Conservation (phyloP, 1,284 basidiomycete genomes). For the Meripilus lineatus region DNA sequence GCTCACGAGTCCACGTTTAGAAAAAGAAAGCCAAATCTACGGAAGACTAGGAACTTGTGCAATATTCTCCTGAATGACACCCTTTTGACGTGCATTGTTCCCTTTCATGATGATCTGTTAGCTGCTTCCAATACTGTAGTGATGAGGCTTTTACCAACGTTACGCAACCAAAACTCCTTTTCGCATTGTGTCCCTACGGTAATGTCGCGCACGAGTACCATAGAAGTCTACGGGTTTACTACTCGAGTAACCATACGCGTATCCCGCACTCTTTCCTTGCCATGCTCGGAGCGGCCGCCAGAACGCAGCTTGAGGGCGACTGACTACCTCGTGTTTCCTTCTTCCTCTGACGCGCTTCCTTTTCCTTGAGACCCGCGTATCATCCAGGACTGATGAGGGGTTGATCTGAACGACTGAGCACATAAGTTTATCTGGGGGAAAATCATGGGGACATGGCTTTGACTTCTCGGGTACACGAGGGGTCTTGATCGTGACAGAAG, state of each 20-base stretch:
- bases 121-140: not conserved
- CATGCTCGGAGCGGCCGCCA: constrained; percentile 24
- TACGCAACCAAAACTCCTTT: constrained; percentile 14
- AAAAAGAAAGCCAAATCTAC: constrained; percentile 25
- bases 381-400: constrained; percentile 1
- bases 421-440: constrained; percentile 2
- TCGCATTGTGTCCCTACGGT: constrained; percentile 28
- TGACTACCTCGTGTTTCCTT: constrained; percentile 10
- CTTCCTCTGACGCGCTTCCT: constrained; percentile 12
- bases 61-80: not conserved
- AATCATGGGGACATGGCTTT: constrained; percentile 3
- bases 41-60: constrained; percentile 14
- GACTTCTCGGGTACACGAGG: constrained; percentile 1
- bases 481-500: constrained; percentile 10
- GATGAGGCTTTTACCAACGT: not conserved
- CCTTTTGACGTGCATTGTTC: too few relatives aligned
- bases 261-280: constrained; percentile 28
- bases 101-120: not conserved
- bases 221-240: constrained; percentile 23
- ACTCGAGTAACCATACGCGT: constrained; percentile 30
- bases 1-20: constrained; percentile 8
- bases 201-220: constrained; percentile 14
- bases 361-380: constrained; percentile 8
- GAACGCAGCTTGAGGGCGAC: constrained; percentile 23
- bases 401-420: not conserved